A percentile compares a stretch with the other conserved stretches of the same genome.
These are phyloP conservation scores for Oryza nivara DNA, from an alignment of 176 grass and related monocot genomes.

Conservation along the genomic window DNA sequence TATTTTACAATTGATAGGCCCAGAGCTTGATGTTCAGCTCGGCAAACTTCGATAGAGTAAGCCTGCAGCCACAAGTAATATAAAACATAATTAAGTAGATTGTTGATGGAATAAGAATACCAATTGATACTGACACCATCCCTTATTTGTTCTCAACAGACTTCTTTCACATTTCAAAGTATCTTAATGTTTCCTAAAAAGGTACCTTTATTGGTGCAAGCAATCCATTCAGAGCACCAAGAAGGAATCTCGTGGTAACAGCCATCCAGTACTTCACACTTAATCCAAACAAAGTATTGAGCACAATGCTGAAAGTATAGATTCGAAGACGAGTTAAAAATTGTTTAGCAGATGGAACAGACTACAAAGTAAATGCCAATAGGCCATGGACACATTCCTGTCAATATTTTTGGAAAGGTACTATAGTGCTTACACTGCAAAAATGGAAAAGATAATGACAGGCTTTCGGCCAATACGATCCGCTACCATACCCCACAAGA, in stretches of 20 bases:
- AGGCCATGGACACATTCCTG: neutral
- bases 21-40: conserved; percentile 67
- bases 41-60: conserved; percentile 78
- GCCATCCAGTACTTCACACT: conserved; percentile 78
- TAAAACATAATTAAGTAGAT: neutral
- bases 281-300: conserved; percentile 75
- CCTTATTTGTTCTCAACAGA: neutral
- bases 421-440: conserved; percentile 50
- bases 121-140: neutral
- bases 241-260: conserved; percentile 61
- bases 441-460: conserved; percentile 56
- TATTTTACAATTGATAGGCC: conserved; percentile 66
- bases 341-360: neutral
- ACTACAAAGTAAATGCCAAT: neutral
- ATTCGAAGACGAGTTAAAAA: neutral
- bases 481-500: conserved; percentile 68
- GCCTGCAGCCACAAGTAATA: conserved; percentile 49
- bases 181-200: conserved; percentile 13
- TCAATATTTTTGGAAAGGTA: neutral
- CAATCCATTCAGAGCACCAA: conserved; percentile 67
- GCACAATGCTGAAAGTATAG: conserved; percentile 50
- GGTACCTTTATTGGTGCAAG: conserved; percentile 58
- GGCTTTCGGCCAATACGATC: conserved; percentile 74
- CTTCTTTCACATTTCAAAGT: neutral
- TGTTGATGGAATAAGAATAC: neutral